Evolutionary conservation across 345 rosid species (phyloP), one percentile per base, ranked within the genome.

Genomic region (Physaria fendleri): DNA sequence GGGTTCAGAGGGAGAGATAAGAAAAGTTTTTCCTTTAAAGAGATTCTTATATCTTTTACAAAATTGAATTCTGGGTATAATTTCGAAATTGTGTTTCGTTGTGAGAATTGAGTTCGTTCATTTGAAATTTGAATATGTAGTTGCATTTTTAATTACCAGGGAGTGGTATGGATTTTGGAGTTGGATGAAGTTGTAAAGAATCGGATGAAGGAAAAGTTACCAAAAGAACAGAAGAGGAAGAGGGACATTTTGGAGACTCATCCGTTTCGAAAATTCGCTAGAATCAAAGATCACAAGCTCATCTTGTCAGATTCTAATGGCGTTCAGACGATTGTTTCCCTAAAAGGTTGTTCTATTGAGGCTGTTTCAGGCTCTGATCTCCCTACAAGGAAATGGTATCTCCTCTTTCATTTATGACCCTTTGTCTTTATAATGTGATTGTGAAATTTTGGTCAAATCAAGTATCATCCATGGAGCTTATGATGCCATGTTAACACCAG

Each of bases 371-470:
- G 90, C 15, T 59, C 97, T 38, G 66, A 44, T 27, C 79, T 74
- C 52, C 41, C 85, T 32, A 82, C 95, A 0, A 78, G 82, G 67
- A 93, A 93, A 80, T 93, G 99, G 97, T 93, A 83, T 38, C 18
- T 0, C 11, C 50, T 61, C 35, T 33, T 34, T 46, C 3, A 1
- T 44, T 22, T 33, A 10, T 3, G 22, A 53, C 21, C 22, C 6
- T 8, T 28, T 9, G 9, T 6, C 10, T 13, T 39, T 5, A 17
- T 8, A 12, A 39, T 45, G 63, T 15, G 3, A 44, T 34, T 17
- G 39, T 25, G 39, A 54, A 44, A 3, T 27, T 35, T 29, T 56
- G 57, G 42, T 66, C 2, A 52, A 13, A 37, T 66, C 9, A 6
- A 23, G 12, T 43, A 21, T 17, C 22, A 23, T 65, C 18, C 29